Conservation (phyloP, 805 yeast genomes). For the Wickerhamomyces ciferrii region DNA sequence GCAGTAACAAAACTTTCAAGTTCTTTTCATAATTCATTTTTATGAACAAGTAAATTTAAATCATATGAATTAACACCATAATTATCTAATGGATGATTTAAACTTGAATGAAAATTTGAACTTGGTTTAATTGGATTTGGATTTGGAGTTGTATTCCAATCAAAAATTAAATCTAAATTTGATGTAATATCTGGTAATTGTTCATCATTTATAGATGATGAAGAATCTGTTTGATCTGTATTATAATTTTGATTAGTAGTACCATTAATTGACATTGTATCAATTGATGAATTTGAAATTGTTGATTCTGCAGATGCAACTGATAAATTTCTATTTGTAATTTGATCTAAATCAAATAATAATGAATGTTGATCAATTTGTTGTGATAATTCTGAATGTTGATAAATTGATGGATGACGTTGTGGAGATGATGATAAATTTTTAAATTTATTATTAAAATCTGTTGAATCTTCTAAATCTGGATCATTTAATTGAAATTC, state of each 20-base stretch:
- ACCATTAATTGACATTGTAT: not conserved
- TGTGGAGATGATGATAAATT: not conserved
- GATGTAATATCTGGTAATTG: slow-evolving; percentile 8
- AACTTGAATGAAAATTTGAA: not conserved
- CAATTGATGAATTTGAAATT: not conserved
- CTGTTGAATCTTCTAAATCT: not conserved
- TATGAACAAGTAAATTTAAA: not conserved
- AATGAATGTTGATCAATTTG: not conserved
- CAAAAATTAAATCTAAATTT: slow-evolving; percentile 9
- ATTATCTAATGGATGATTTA: not conserved
- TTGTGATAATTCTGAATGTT: not conserved
- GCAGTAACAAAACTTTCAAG: too few relatives aligned
- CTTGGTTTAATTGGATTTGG: not conserved
- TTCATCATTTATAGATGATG: slow-evolving; percentile 7
- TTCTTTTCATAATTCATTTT: not conserved
- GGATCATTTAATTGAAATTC: not conserved
- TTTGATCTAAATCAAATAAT: not conserved
- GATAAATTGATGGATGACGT: not conserved
- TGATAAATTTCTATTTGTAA: not conserved
- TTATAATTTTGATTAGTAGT: slow-evolving; percentile 4
- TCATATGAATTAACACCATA: not conserved
- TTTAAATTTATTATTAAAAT: not conserved
- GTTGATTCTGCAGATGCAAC: not conserved
- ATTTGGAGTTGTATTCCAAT: slow-evolving; percentile 7
- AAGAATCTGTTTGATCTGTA: not conserved